Evolutionary conservation across 2,329 filamentous ascomycete species (phyloP).

Genomic region (Pseudonectria foliicola): DNA sequence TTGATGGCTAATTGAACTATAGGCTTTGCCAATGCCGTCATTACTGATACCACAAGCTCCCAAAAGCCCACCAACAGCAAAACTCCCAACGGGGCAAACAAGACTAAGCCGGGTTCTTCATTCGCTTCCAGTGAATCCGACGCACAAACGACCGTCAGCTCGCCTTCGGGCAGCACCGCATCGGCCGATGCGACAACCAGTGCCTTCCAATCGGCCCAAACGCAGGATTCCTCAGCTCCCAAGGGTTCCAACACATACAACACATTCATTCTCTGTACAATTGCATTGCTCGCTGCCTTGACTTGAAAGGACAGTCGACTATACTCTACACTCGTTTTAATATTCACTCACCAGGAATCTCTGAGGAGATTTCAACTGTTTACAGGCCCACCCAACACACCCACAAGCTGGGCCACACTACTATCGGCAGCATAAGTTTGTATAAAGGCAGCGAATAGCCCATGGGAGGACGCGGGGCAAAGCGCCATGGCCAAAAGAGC

Average conservation of each 20-base stretch:
- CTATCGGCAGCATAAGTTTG: too few species aligned
- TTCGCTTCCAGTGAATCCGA: not conserved
- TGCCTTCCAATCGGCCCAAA: constrained; percentile 10
- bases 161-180: constrained; percentile 8
- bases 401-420: too few species aligned
- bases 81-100: constrained; percentile 6
- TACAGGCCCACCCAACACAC: too few species aligned
- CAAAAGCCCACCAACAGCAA: constrained; percentile 5
- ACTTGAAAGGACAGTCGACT: constrained; percentile 10
- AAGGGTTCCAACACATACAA: constrained; percentile 12
- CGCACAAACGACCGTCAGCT: constrained; percentile 8
- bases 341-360: constrained; percentile 6
- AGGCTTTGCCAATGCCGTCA: constrained; percentile 17
- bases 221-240: constrained; percentile 18
- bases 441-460: too few species aligned
- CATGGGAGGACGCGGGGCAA: too few species aligned
- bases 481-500: too few species aligned
- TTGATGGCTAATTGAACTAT: constrained; percentile 4
- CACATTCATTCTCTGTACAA: constrained; percentile 21
- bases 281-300: constrained; percentile 20
- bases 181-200: constrained; percentile 11
- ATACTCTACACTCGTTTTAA: constrained; percentile 22
- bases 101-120: constrained; percentile 3
- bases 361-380: too few species aligned
- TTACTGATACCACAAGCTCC: constrained; percentile 10